Conservation (phyloP, 2,329 filamentous ascomycete genomes). For the Pleomassaria siparia region DNA sequence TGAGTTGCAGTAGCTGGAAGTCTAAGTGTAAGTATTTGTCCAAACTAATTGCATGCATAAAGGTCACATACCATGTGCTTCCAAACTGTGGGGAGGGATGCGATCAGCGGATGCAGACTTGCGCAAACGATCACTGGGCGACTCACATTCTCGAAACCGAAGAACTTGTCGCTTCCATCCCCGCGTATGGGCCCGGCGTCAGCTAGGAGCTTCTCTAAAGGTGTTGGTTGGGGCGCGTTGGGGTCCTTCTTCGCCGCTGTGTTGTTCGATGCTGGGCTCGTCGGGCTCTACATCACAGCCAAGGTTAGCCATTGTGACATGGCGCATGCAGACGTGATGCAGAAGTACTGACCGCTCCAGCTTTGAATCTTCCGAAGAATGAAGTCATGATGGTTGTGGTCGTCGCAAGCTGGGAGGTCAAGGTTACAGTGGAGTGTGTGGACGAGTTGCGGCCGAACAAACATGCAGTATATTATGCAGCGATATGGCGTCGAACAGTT, state of each 20-base stretch:
- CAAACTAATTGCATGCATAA: constrained; percentile 5
- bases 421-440: constrained; percentile 14
- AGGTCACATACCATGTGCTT: constrained; percentile 79
- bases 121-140: constrained; percentile 2
- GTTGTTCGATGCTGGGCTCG: constrained; percentile 49
- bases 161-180: constrained; percentile 97
- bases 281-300: constrained; percentile 45
- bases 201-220: constrained; percentile 75
- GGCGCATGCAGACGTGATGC: constrained; percentile 6
- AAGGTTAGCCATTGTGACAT: constrained; percentile 22
- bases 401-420: constrained; percentile 8
- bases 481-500: not conserved
- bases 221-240: constrained; percentile 58
- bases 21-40: constrained; percentile 13
- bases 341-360: constrained; percentile 46
- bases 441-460: constrained; percentile 1
- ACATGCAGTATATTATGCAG: not conserved
- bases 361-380: constrained; percentile 58
- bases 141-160: constrained; percentile 95
- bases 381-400: constrained; percentile 47
- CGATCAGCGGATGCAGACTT: constrained; percentile 23
- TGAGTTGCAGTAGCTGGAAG: constrained; percentile 89
- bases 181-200: constrained; percentile 77
- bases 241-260: constrained; percentile 61
- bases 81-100: constrained; percentile 67